Evolutionary conservation across 129 eudicot species (phyloP).

Genomic region (Lactuca sativa): DNA sequence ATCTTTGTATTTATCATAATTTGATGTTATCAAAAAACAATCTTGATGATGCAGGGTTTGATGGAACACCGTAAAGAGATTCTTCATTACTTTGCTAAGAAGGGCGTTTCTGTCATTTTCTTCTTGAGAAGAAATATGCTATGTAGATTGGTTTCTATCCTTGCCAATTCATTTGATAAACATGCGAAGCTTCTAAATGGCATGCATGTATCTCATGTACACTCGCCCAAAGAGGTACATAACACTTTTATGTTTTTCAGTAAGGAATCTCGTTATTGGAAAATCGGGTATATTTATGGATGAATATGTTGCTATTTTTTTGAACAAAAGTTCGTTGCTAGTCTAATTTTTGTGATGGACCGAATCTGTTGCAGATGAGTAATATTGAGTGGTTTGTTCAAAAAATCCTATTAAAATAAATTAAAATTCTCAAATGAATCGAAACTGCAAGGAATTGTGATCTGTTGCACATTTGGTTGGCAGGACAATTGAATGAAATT

Average conservation of each 20-base stretch:
- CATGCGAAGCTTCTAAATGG: slow-evolving; percentile 76
- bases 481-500: too few relatives aligned
- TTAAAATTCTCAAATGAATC: too few relatives aligned
- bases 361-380: too few relatives aligned
- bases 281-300: too few relatives aligned
- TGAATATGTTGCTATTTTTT: too few relatives aligned
- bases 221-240: slow-evolving; percentile 74
- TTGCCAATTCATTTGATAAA: slow-evolving; percentile 77
- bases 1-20: not conserved
- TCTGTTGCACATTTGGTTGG: too few relatives aligned
- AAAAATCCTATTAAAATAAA: too few relatives aligned
- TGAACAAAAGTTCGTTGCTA: too few relatives aligned
- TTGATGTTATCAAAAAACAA: not conserved
- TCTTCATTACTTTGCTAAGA: slow-evolving; percentile 52
- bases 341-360: too few relatives aligned
- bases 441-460: too few relatives aligned
- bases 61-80: slow-evolving; percentile 68
- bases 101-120: slow-evolving; percentile 67
- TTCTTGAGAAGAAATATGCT: slow-evolving; percentile 76
- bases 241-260: not conserved
- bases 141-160: slow-evolving; percentile 85
- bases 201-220: slow-evolving; percentile 84
- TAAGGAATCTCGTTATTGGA: not conserved
- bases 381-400: too few relatives aligned
- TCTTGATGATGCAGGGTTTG: slow-evolving; percentile 56